phyloP scores from a whole-genome alignment of 768 basidiomycete genomes.

The Agrocybe praecox region DNA sequence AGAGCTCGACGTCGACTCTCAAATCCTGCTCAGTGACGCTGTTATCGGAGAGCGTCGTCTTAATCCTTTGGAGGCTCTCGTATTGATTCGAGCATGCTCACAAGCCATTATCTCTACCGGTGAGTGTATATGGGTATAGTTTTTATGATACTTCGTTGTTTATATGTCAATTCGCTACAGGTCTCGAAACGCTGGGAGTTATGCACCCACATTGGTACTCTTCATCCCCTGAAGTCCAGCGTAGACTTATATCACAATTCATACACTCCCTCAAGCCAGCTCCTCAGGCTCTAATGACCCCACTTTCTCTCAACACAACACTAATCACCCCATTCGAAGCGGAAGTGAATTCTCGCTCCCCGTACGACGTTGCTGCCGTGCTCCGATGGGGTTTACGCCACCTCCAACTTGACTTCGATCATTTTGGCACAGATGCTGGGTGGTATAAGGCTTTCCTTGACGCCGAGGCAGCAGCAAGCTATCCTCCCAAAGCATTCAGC shows the following conservation, averaged over 20 bases:
- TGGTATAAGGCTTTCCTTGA: constrained; percentile 73
- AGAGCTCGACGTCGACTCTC: constrained; percentile 57
- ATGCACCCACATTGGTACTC: constrained; percentile 89
- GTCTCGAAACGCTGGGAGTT: constrained; percentile 79
- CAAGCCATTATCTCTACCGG: constrained; percentile 66
- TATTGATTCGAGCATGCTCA: constrained; percentile 70
- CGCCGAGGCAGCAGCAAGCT: constrained; percentile 60
- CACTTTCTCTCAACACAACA: constrained; percentile 51
- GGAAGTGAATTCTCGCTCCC: constrained; percentile 66
- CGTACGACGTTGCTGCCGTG: constrained; percentile 80
- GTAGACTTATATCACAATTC: constrained; percentile 69
- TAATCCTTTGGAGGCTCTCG: constrained; percentile 62
- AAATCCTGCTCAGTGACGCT: constrained; percentile 49
- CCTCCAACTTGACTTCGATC: constrained; percentile 57
- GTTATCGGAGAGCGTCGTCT: constrained; percentile 60
- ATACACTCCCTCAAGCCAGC: constrained; percentile 60
- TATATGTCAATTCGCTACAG: too few relatives aligned
- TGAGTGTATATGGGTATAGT: constrained; percentile 40
- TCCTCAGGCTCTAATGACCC: constrained; percentile 38
- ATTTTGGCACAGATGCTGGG: constrained; percentile 61
- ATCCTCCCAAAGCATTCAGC: constrained; percentile 65
- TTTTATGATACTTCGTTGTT: too few relatives aligned
- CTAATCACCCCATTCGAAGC: constrained; percentile 55
- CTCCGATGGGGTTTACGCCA: constrained; percentile 83
- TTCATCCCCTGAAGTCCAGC: constrained; percentile 70